phyloP scores from a whole-genome alignment of 805 yeast genomes.

The Sungouiella thailandica region DNA sequence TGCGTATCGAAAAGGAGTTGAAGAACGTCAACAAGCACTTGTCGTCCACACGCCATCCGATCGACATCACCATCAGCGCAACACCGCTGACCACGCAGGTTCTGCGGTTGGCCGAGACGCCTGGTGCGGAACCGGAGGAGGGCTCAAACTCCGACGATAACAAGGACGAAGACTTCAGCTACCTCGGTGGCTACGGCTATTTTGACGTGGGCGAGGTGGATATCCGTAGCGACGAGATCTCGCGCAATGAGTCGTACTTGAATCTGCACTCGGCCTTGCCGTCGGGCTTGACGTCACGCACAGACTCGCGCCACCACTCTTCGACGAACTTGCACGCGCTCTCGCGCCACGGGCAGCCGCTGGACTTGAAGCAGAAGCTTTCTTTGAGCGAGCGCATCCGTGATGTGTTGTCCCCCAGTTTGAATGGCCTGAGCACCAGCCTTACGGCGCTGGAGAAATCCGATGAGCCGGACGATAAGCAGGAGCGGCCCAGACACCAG shows the following conservation, averaged over 20 bases:
- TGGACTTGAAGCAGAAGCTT: conserved; percentile 25
- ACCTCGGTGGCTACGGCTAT: conserved; percentile 84
- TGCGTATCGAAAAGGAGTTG: conserved; percentile 33
- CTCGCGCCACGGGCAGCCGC: not conserved
- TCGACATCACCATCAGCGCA: conserved; percentile 14
- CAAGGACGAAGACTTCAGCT: conserved; percentile 25
- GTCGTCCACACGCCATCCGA: conserved; percentile 20
- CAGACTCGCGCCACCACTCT: conserved; percentile 28
- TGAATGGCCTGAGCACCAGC: conserved; percentile 1
- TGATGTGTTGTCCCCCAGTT: conserved; percentile 23
- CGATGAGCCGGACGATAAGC: conserved; percentile 13
- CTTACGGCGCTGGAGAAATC: too few species aligned
- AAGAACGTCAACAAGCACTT: conserved; percentile 18
- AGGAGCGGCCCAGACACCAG: conserved; percentile 11
- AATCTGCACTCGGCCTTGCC: conserved; percentile 19
- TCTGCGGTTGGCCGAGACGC: not conserved
- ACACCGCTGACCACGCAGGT: not conserved
- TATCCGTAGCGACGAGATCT: conserved; percentile 39
- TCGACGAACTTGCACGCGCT: conserved; percentile 19
- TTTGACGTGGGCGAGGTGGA: conserved; percentile 70
- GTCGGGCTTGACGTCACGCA: conserved; percentile 20
- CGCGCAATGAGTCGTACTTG: conserved; percentile 27
- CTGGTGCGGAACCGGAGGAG: not conserved
- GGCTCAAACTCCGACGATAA: conserved; percentile 5
- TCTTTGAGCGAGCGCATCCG: conserved; percentile 36